Evolutionary conservation across 2,329 filamentous ascomycete genomes (phyloP).

Genomic region (Teratosphaeria gauchensis): DNA sequence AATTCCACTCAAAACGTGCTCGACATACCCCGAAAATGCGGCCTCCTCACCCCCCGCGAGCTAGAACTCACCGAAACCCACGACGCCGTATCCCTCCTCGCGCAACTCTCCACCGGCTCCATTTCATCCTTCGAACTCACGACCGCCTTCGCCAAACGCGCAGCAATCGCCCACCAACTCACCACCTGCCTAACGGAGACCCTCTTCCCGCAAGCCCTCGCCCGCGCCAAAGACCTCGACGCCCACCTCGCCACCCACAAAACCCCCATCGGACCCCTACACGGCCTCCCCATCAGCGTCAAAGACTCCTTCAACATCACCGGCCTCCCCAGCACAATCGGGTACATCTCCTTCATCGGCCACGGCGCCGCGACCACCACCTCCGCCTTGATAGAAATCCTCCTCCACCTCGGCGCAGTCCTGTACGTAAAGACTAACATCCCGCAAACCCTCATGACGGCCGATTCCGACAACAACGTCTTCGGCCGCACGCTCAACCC

Average conservation of each 20-base stretch:
- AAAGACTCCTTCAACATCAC: slow-evolving; percentile 56
- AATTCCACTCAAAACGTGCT: slow-evolving; percentile 28
- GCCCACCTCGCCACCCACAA: slow-evolving; percentile 10
- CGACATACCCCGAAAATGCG: slow-evolving; percentile 41
- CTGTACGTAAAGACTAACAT: slow-evolving; percentile 46
- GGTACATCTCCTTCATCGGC: slow-evolving; percentile 41
- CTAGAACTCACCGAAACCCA: slow-evolving; percentile 46
- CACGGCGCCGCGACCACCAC: slow-evolving; percentile 20
- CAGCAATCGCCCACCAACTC: slow-evolving; percentile 24
- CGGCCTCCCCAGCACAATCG: slow-evolving; percentile 48
- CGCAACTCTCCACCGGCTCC: slow-evolving; percentile 25
- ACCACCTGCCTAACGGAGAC: slow-evolving; percentile 24
- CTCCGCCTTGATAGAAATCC: slow-evolving; percentile 27
- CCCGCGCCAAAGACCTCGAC: slow-evolving; percentile 17
- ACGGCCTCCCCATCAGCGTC: slow-evolving; percentile 46
- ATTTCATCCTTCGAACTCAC: slow-evolving; percentile 13
- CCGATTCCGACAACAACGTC: slow-evolving; percentile 25
- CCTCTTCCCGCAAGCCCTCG: slow-evolving; percentile 34
- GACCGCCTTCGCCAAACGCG: slow-evolving; percentile 33
- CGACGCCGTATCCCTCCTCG: slow-evolving; percentile 33
- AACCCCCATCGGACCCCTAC: slow-evolving; percentile 20
- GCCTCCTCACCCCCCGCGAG: slow-evolving; percentile 41
- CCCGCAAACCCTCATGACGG: slow-evolving; percentile 38
- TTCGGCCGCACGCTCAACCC: slow-evolving; percentile 49
- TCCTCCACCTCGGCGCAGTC: slow-evolving; percentile 36